A percentile compares a stretch with the other conserved stretches of the same genome.
phyloP scores from a whole-genome alignment of 768 basidiomycete genomes.

The Mycena venus region DNA sequence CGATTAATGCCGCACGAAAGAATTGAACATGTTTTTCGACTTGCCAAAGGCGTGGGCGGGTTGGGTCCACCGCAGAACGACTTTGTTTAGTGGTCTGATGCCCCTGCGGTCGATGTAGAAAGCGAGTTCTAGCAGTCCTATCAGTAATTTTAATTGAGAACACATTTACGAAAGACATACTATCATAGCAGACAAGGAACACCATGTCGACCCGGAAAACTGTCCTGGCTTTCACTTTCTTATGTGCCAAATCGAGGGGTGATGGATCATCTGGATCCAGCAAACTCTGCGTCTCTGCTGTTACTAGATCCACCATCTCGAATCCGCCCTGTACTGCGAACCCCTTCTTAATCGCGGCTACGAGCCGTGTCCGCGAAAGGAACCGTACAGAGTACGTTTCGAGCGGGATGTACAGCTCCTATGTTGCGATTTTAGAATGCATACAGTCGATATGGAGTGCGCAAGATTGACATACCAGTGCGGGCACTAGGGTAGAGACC shows the following conservation, averaged over 20 bases:
- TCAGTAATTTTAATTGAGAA: not conserved
- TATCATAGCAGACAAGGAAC: constrained; percentile 85
- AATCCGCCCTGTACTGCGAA: constrained; percentile 18
- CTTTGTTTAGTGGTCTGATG: constrained; percentile 73
- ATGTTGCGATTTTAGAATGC: not conserved
- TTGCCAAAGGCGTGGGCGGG: constrained; percentile 77
- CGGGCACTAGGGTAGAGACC: not conserved
- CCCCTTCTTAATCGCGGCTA: constrained; percentile 31
- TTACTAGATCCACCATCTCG: constrained; percentile 68
- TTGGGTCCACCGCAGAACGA: constrained; percentile 85
- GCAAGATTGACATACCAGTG: not conserved
- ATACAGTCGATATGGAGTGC: not conserved
- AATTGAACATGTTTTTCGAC: constrained; percentile 35
- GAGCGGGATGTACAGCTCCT: constrained; percentile 90
- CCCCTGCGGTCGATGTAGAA: constrained; percentile 87
- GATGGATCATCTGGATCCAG: constrained; percentile 79
- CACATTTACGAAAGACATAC: constrained; percentile 53
- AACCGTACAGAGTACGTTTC: constrained; percentile 83
- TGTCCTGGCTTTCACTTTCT: constrained; percentile 73
- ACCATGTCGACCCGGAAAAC: constrained; percentile 83
- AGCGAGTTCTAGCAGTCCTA: constrained; percentile 69
- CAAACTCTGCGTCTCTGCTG: constrained; percentile 81
- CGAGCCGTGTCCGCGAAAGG: constrained; percentile 58
- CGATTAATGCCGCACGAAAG: too few relatives aligned
- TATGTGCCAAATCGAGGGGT: constrained; percentile 55